Base-by-base conservation (phyloP, 2,329 filamentous ascomycete species). In the Ceratocystiopsis brevicomis region DNA sequence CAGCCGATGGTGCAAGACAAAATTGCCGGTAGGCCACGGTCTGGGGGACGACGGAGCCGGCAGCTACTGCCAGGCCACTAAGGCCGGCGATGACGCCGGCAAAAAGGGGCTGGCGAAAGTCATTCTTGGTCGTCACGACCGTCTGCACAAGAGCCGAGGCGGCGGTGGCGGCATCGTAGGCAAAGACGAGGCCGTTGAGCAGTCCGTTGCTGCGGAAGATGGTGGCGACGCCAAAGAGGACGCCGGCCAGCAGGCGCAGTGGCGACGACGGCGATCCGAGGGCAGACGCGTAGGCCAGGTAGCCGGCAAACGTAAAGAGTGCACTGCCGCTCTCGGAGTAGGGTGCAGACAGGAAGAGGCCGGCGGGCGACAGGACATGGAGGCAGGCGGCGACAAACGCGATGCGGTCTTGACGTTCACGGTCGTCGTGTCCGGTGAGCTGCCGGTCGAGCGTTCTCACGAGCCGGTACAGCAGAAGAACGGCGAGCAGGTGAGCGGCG, bases 301-400 rank as follows among this genome's bases (percentile, higher is more conserved):
- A 77, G 1, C 85, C 90, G 0, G 68, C 51, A 53, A 95, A 83
- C 37, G 81, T 81, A 33, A 94, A 64, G 18, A 82, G 65, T 0
- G 88, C 77, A 58, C 86, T 95, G 0, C 78, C 59, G 49, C 81
- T 76, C 62, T 98, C 90, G 11, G 76, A 71, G 58, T 90, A 93
- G 0, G 88, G 85, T 0, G 87, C 80, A 0, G 81, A 87, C 16
- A 98, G 71, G 56, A 98, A 96, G 3, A 95, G 61, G 1, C 88
- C 88, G 0, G 82, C 90, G 0, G 90, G 88, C 0, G 83, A 90
- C 40, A 96, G 55, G 44, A 93, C 70, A 57, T 96, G 85, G 40
- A 96, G 64, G 15, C 71, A 62, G 3, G 84, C 75, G 10, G 84
- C 69, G 18, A 81, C 56, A 48, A 88, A 76, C 2, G 83, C 71